A percentile compares a stretch with the other conserved stretches of the same genome.
Evolutionary conservation across 2,329 filamentous ascomycete species (phyloP).

Genomic region (Diaporthe nobilis): DNA sequence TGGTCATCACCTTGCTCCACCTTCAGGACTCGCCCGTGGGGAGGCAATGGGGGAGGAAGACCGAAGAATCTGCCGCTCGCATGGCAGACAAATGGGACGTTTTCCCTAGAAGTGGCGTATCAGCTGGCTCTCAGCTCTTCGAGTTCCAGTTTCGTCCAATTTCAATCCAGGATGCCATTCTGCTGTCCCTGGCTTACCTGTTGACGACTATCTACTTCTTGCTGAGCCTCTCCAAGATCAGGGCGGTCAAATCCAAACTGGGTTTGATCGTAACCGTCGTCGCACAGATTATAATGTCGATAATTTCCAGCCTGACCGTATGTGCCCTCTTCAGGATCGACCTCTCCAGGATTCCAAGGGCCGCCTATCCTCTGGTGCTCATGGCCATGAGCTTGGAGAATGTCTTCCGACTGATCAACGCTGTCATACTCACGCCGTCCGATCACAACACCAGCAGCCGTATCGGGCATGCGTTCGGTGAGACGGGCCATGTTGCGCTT

Average conservation of each 20-base stretch:
- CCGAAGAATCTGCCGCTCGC: slow-evolving; percentile 65
- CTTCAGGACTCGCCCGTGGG: slow-evolving; percentile 75
- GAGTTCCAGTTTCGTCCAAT: slow-evolving; percentile 85
- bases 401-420: slow-evolving; percentile 83
- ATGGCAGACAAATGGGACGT: slow-evolving; percentile 72
- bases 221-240: slow-evolving; percentile 76
- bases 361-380: slow-evolving; percentile 83
- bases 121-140: slow-evolving; percentile 73
- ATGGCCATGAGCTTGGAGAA: slow-evolving; percentile 84
- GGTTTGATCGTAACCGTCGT: slow-evolving; percentile 80
- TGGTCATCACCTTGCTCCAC: slow-evolving; percentile 84
- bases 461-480: slow-evolving; percentile 80
- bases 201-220: slow-evolving; percentile 76
- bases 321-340: slow-evolving; percentile 83
- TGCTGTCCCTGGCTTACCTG: slow-evolving; percentile 76
- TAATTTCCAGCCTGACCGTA: slow-evolving; percentile 84
- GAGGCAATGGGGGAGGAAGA: slow-evolving; percentile 74
- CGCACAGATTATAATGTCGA: slow-evolving; percentile 78
- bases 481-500: slow-evolving; percentile 79
- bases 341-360: slow-evolving; percentile 80
- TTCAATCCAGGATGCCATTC: slow-evolving; percentile 74
- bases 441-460: slow-evolving; percentile 77
- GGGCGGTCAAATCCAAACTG: slow-evolving; percentile 81
- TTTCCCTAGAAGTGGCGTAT: slow-evolving; percentile 71
- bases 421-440: slow-evolving; percentile 79